These are phyloP conservation scores for Carpinus viminea DNA, from an alignment of 306 rosid genomes.

Conservation along the genomic window DNA sequence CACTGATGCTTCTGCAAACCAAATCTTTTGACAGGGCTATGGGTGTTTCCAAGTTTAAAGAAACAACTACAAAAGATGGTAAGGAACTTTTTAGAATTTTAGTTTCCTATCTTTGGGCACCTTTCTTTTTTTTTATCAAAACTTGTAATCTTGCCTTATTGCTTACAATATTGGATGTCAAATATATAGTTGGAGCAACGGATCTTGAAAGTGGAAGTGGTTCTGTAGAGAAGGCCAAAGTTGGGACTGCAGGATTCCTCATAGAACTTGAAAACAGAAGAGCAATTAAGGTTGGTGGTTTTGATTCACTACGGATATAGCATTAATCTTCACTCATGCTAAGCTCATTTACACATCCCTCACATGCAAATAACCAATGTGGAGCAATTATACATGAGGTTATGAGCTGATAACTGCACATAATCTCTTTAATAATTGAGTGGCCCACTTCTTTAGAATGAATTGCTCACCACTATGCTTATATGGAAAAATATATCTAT, in stretches of 20 bases:
- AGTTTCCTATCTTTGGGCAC: conserved; percentile 1
- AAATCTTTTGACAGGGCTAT: conserved; percentile 41
- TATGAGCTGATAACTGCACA: conserved; percentile 4
- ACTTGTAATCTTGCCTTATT: conserved; percentile 9
- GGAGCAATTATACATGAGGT: neutral
- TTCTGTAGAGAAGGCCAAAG: conserved; percentile 44
- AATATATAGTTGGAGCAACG: conserved; percentile 28
- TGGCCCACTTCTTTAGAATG: neutral
- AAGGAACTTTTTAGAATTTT: conserved; percentile 21
- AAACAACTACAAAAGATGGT: conserved; percentile 39
- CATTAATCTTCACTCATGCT: neutral
- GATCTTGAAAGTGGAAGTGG: conserved; percentile 46
- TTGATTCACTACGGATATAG: too few relatives aligned
- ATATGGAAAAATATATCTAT: neutral
- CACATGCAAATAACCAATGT: neutral
- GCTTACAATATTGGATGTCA: conserved; percentile 12
- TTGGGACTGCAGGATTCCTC: conserved; percentile 81
- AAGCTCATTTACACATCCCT: neutral
- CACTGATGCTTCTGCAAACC: conserved; percentile 16
- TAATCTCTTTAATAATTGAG: neutral
- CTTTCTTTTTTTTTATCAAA: conserved; percentile 7
- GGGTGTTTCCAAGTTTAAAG: conserved; percentile 23
- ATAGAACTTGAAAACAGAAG: conserved; percentile 72
- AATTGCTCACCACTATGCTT: neutral
- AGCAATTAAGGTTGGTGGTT: conserved; percentile 67